Evolutionary conservation across 768 basidiomycete genomes (phyloP), one percentile per base, ranked within the genome.

Genomic region (Exidia glandulosa): DNA sequence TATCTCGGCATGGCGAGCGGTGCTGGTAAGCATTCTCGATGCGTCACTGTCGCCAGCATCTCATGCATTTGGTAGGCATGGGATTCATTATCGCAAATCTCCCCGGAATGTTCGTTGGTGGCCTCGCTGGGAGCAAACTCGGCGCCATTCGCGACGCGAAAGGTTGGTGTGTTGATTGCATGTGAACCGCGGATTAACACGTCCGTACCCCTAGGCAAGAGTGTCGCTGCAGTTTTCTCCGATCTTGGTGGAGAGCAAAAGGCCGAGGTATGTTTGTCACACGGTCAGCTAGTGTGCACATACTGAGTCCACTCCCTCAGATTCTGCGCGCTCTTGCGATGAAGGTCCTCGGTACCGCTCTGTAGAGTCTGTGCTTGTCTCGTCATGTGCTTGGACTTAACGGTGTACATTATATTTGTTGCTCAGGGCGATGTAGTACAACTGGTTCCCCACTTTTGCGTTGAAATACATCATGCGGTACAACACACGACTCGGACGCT

Each of bases 71-170:
- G 12, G 27, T 56, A 59, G 32, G 80, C 60, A 56, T 75, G 57
- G 72, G 69, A 27, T 75, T 72, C 65, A 73, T 78, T 57, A 81
- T 84, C 30, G 93, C 85, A 29, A 96, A 94, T 66, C 67, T 94
- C 1, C 93, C 93, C 9, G 93, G 93, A 6, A 76, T 91, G 14
- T 80, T 94, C 75, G 78, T 94, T 23, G 94, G 94, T 57, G 90
- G 87, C 2, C 81, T 86, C 64, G 90, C 91, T 0, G 94, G 94
- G 0, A 95, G 94, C 68, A 77, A 90, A n/a, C 73, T 96, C 31
- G 94, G 94, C 47, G 91, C 93, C 2, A 78, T 97, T 54, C 78
- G 94, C 60, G 94, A 97, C 67, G 94, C 94, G 3, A 97, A 97
- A 75, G 75, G 50, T 54, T 6, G 1, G 50, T 54, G 25, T 9